A percentile compares a stretch with the other conserved stretches of the same genome.
Evolutionary conservation across 2,329 filamentous ascomycete genomes (phyloP).

Genomic region (Arthrinium phaeospermum): DNA sequence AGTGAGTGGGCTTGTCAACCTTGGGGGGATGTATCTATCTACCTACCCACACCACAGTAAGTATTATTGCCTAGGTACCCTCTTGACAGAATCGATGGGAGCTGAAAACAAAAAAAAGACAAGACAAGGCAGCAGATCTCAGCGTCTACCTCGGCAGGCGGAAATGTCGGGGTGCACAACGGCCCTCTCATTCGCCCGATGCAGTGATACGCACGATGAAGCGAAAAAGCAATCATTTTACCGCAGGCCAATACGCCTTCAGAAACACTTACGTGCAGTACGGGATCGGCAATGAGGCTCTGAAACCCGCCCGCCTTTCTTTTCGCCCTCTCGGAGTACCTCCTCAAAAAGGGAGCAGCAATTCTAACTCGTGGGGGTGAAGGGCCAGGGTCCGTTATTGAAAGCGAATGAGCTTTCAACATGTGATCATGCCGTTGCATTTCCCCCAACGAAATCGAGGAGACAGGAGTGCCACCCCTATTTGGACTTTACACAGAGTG

Average conservation of each 20-base stretch:
- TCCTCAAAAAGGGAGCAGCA: slow-evolving; percentile 7
- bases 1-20: background rate
- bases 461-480: background rate
- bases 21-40: no score
- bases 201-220: background rate
- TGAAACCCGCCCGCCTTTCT: slow-evolving; percentile 1
- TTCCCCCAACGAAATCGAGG: background rate
- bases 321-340: slow-evolving; percentile 6
- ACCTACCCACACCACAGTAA: no score
- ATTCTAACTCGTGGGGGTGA: slow-evolving; percentile 7
- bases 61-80: no score
- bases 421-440: slow-evolving; percentile 1
- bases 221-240: background rate
- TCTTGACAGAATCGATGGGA: background rate
- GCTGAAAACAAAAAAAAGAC: background rate
- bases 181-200: background rate
- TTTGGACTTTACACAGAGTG: background rate
- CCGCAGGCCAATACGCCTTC: background rate
- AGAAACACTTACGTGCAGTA: background rate
- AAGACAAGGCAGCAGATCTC: background rate
- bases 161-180: background rate
- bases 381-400: slow-evolving; percentile 6
- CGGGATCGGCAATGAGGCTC: background rate
- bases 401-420: background rate
- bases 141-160: background rate